Evolutionary conservation across 768 basidiomycete species (phyloP).

Genomic region (Trametopsis cervina): DNA sequence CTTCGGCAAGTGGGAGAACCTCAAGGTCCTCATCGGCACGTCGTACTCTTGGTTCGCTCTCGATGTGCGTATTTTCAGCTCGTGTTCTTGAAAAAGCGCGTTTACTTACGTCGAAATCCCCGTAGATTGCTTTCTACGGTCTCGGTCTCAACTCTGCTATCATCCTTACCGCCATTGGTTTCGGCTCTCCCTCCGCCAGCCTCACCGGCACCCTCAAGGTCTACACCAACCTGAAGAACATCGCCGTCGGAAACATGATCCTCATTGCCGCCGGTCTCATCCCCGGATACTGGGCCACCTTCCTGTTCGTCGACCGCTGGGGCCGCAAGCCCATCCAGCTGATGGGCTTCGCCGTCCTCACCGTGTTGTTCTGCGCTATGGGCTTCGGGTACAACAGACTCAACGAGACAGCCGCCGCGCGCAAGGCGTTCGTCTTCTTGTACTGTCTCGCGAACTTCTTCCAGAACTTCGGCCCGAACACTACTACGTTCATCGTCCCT

Average conservation of each 20-base stretch:
- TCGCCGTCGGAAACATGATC: constrained; percentile 29
- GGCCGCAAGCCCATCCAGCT: constrained; percentile 36
- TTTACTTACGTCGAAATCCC: no score
- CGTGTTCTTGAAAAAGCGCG: background rate
- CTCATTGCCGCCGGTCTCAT: constrained; percentile 32
- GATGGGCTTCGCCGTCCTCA: constrained; percentile 30
- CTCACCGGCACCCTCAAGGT: constrained; percentile 9
- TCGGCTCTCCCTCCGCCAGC: constrained; percentile 12
- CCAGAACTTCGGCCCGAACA: constrained; percentile 40
- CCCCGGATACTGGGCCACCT: constrained; percentile 33
- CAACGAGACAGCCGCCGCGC: constrained; percentile 19
- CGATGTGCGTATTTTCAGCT: constrained; percentile 45
- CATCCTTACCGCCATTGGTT: constrained; percentile 30
- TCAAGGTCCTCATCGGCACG: constrained; percentile 77
- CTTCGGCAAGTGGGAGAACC: constrained; percentile 71
- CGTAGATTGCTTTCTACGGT: constrained; percentile 39
- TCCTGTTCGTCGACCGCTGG: constrained; percentile 30
- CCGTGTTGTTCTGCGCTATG: constrained; percentile 23
- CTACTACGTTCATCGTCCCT: constrained; percentile 37
- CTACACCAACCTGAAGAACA: constrained; percentile 25
- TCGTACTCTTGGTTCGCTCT: constrained; percentile 89
- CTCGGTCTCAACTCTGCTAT: constrained; percentile 40
- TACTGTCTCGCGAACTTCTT: constrained; percentile 37
- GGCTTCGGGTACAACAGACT: constrained; percentile 25
- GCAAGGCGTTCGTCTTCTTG: constrained; percentile 28